These are phyloP conservation scores for Thalassiosira profunda DNA, from an alignment of 108 stramenopile species.

Conservation along the genomic window DNA sequence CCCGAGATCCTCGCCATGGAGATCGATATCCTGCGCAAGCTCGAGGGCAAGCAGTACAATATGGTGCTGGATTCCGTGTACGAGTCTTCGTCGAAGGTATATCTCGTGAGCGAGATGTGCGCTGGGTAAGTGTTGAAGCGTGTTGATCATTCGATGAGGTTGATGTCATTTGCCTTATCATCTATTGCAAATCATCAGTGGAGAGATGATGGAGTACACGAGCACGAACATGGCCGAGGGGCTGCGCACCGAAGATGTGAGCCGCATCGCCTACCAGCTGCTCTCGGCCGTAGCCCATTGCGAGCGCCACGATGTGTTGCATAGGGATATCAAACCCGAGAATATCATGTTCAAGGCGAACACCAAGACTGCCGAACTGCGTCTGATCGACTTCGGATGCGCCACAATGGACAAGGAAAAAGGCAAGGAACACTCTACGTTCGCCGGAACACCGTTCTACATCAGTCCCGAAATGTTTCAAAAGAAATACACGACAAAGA, in stretches of 20 bases:
- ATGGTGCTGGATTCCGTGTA: slow-evolving; percentile 54
- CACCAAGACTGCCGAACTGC: slow-evolving; percentile 47
- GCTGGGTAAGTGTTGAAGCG: slow-evolving; percentile 12
- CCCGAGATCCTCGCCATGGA: slow-evolving; percentile 54
- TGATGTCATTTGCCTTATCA: too few relatives aligned
- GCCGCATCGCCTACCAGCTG: slow-evolving; percentile 71
- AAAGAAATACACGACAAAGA: slow-evolving; percentile 32
- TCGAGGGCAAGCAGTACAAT: slow-evolving; percentile 55
- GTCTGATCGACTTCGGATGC: slow-evolving; percentile 77
- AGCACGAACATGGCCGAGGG: slow-evolving; percentile 52
- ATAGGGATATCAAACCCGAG: slow-evolving; percentile 52
- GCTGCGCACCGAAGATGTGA: slow-evolving; percentile 72
- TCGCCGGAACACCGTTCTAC: slow-evolving; percentile 79
- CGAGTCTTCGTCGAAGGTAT: slow-evolving; percentile 56
- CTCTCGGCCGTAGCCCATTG: slow-evolving; percentile 67
- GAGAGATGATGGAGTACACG: slow-evolving; percentile 78
- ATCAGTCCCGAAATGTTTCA: slow-evolving; percentile 79
- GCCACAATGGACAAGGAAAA: slow-evolving; percentile 38
- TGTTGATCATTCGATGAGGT: too few relatives aligned
- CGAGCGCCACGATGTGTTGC: slow-evolving; percentile 50
- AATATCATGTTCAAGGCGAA: slow-evolving; percentile 59
- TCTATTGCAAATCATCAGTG: too few relatives aligned
- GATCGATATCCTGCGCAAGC: slow-evolving; percentile 50
- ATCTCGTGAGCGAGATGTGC: slow-evolving; percentile 70
- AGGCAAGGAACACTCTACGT: slow-evolving; percentile 53